Base-by-base conservation (phyloP, 2,329 filamentous ascomycete genomes). In the Cladosporium sp. region DNA sequence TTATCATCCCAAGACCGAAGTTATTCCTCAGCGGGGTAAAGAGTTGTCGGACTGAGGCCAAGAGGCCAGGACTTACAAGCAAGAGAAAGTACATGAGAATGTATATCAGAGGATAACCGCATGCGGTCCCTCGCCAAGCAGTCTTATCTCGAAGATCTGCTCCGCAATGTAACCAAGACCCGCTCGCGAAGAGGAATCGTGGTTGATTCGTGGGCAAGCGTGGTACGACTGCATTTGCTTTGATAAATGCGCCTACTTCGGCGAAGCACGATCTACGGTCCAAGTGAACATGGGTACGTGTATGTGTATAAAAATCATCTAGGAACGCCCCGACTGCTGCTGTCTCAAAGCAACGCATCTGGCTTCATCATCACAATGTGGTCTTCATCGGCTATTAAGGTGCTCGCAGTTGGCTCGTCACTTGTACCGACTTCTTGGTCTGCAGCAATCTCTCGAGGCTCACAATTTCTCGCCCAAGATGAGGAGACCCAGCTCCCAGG, bases 401-500 rank as follows among this genome's bases (percentile, higher is more conserved):
- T 20, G 9, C 8, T 47, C 13, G 34, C 45, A 4, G 22, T 48
- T 4, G 37, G 45, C 2, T 41, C 27, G 3, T 40, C 45, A 2
- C 13, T 48, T 11, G 37, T 40, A 13, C 18, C 45, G 3, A 22
- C 45, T 1, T 18, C 45, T 9, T 22, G 12, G 18, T 41, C 45
- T 2, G 36, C 37, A 13, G 45, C 24, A 2, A 30, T 48, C 4
- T 17, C 36, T 12, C 9, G 12, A 13, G 15, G 19, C 3, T 17
- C 17, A 15, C 24, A 22, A 2, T 5, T 48, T 4, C 3, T 17
- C 3, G 6, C 24, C 7, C n/a, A 53, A 42, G 55, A 54, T 6
- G 41, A 22, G 11, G 53, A 59, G 24, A 52, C 49, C 1, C 9
- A 48, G 3, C 37, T 48, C 3, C 52, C 55, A 5, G 54, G 55